Conservation (phyloP, 305 asterid species). For the Solanum chacoense region DNA sequence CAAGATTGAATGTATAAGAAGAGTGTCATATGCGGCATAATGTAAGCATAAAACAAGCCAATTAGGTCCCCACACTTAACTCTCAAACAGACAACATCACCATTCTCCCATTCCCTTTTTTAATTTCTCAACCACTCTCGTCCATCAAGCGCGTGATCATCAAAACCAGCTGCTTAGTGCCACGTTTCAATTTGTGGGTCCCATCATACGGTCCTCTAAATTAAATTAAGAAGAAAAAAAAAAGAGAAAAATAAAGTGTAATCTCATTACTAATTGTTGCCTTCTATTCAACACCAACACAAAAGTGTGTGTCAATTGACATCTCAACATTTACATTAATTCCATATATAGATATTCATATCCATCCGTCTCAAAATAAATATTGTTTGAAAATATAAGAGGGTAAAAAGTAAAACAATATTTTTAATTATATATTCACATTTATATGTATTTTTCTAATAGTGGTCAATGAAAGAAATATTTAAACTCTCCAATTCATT, state of each 20-base stretch:
- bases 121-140: neutral
- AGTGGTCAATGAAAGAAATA: neutral
- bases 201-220: neutral
- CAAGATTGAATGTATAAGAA: neutral
- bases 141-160: neutral
- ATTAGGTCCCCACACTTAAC: slow-evolving; percentile 2
- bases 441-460: neutral
- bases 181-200: slow-evolving; percentile 1
- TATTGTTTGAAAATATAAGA: neutral
- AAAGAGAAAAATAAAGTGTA: neutral
- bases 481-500: neutral
- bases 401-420: neutral
- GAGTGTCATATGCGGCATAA: slow-evolving; percentile 6
- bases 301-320: slow-evolving; percentile 27
- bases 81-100: slow-evolving; percentile 9
- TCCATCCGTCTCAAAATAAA: neutral
- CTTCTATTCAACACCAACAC: slow-evolving; percentile 19
- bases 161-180: neutral
- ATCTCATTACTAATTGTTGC: neutral
- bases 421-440: neutral
- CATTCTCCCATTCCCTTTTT: slow-evolving; percentile 7
- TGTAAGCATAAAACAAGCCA: slow-evolving; percentile 8
- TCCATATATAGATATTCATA: slow-evolving; percentile 2
- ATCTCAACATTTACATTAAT: slow-evolving; percentile 14
- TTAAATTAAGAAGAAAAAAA: neutral